Evolutionary conservation across 1,284 basidiomycete species (phyloP), one percentile per base, ranked within the genome.

Genomic region (Microbotryomycetes sp.): DNA sequence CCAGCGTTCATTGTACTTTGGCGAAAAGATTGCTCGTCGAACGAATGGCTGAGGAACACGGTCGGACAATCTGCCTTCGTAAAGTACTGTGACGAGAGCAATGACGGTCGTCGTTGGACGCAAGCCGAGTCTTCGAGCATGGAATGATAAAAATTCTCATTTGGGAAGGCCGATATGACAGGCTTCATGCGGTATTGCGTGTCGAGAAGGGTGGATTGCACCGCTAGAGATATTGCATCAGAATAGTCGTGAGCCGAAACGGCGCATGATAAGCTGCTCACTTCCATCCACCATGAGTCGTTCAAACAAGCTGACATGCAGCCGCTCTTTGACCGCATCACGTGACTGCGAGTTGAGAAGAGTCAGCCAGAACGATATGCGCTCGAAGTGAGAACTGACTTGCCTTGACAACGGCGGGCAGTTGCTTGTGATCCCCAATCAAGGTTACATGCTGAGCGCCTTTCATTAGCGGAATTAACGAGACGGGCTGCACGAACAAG

Each of bases 101-200:
- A 55, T 41, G 63, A 71, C 13, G 86, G 73, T 67, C 84, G 83
- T 27, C 77, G 78, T 3, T 84, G 85, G 27, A 74, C 75, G 0
- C 86, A 85, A 1, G 87, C 84, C 23, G 78, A 72, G 67, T 56
- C 65, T 0, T 53, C 45, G 6, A 69, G 56, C 3, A 60, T 57
- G 4, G 63, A 65, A 2, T 84, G 78, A 78, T 97, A 97, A 74
- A 96, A 97, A 59, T 89, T 85, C 50, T 78, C 74, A 52, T 87
- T 87, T 9, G 92, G 89, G 76, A 96, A 97, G 23, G 80, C 80
- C 3, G 91, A 89, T 66, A 97, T 90, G 45, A 78, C 78, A 4
- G 92, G 93, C 72, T 94, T 91, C 93, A 97, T 96, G 48, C 92
- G 86, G 73, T 96, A 94, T 75, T 97, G 92, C 26, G 85, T 82